Conservation (phyloP, 108 stramenopile genomes). For the Phaeodactylum tricornutum region DNA sequence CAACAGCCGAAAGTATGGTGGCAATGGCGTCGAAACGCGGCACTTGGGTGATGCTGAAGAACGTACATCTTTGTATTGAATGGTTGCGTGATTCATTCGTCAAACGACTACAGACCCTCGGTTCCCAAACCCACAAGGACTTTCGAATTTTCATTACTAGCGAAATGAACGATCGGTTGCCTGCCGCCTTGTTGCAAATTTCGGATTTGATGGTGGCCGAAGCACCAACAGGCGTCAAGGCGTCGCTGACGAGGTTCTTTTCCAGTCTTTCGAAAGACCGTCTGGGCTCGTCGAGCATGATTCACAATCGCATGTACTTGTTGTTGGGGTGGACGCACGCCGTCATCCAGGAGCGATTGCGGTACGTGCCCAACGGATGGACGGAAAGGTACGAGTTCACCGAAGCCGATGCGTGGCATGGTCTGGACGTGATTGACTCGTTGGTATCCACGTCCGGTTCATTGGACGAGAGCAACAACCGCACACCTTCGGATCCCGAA, state of each 20-base stretch:
- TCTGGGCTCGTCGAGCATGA: conserved; percentile 20
- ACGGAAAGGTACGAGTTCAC: conserved; percentile 92
- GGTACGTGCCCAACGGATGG: conserved; percentile 93
- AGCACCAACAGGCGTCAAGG: conserved; percentile 90
- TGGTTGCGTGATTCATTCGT: conserved; percentile 93
- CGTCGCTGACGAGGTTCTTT: conserved; percentile 86
- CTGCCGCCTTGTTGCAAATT: conserved; percentile 71
- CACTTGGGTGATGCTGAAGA: conserved; percentile 97
- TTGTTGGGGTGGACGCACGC: conserved; percentile 93
- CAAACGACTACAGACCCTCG: conserved; percentile 83
- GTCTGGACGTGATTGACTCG: conserved; percentile 83
- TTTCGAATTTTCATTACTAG: conserved; percentile 92
- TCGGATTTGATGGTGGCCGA: conserved; percentile 83
- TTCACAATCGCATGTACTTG: conserved; percentile 83
- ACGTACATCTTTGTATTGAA: conserved; percentile 94
- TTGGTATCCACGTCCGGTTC: conserved; percentile 41
- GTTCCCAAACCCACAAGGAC: conserved; percentile 47
- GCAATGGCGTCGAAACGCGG: conserved; percentile 70
- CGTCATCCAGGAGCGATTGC: conserved; percentile 91
- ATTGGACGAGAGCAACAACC: conserved; percentile 17
- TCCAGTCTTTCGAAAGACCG: conserved; percentile 58
- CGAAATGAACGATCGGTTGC: conserved; percentile 78
- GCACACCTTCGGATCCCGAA: conserved; percentile 49
- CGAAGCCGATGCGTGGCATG: conserved; percentile 91
- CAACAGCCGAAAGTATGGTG: conserved; percentile 76